Base-by-base conservation (phyloP, 164 flowering plant genomes). In the Echeveria elegans region DNA sequence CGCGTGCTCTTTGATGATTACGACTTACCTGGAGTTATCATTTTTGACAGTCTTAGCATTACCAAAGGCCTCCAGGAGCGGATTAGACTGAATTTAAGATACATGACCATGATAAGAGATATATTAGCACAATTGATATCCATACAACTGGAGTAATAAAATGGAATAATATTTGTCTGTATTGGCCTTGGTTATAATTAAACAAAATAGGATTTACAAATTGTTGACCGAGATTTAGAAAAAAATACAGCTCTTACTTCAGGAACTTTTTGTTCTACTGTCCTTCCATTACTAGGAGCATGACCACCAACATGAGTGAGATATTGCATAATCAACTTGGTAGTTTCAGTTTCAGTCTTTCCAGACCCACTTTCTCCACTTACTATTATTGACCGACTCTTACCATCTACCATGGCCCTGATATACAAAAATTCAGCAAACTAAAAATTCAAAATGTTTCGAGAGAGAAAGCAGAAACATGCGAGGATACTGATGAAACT, bases 361-460 rank as follows among this genome's bases (percentile, higher is more conserved):
- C 99, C 99, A 52, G 99, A 97, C 41, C 99, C 99, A 83, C 99
- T 95, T 82, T 95, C 99, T 69, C 99, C 99, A 80, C 99, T 95
- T 53, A 95, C 99, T 66, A 95, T 71, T 71, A 95, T 95, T 40
- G 99, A 95, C 75, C 92, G 99, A 67, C 97, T 90, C 61, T 74
- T 72, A 63, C 73, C 74, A 68, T 52, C 82, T 83, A 87, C 77
- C 99, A 95, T 95, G 53, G 97, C 97, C 76, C 99, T 95, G 77
- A 48, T 69, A 73, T 24, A 61, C 70, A 62, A 75, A 72, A 74
- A 64, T 45, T 70, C 70, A n/a, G n/a, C n/a, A 74, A 78, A 63
- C 5, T 36, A 61, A 23, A 31, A 1, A 61, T 8, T 21, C 21
- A 1, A 28, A 26, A 12, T 28, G 61, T 36, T 11, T 37, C 45